Evolutionary conservation across 768 basidiomycete genomes (phyloP).

Genomic region (Arthromyces matolae): DNA sequence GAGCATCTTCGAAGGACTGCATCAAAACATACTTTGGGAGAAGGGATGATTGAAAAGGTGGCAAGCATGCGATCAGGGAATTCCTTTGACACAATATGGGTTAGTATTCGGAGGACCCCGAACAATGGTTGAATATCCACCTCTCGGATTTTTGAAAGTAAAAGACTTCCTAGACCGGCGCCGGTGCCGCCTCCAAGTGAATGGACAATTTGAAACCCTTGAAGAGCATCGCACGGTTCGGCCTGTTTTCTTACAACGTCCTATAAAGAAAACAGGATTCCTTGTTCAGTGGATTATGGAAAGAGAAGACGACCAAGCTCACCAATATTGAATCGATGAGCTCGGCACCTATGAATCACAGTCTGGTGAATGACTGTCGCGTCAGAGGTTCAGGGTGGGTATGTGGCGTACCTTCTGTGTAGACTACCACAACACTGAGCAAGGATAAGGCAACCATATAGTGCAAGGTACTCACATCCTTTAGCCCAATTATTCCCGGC

Average conservation of each 20-base stretch:
- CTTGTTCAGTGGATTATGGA: background rate
- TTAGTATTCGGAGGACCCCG: no score
- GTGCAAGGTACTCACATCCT: constrained; percentile 84
- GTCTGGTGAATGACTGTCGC: background rate
- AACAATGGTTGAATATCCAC: constrained; percentile 26
- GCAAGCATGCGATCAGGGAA: constrained; percentile 55
- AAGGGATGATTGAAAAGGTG: constrained; percentile 50
- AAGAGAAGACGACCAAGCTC: constrained; percentile 6
- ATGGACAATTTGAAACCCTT: constrained; percentile 88
- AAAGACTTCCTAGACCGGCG: constrained; percentile 76
- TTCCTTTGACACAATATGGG: constrained; percentile 30
- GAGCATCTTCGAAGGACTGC: background rate
- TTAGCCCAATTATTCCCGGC: constrained; percentile 97
- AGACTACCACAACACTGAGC: constrained; percentile 52
- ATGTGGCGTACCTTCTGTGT: constrained; percentile 70
- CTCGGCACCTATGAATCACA: constrained; percentile 85
- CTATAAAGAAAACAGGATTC: constrained; percentile 28
- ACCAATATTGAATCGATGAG: constrained; percentile 82
- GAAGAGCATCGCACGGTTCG: constrained; percentile 79
- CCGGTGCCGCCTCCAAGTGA: constrained; percentile 92
- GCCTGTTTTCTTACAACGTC: constrained; percentile 79
- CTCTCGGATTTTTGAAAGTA: constrained; percentile 81
- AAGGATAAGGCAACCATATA: no score
- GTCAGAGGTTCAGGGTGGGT: background rate
- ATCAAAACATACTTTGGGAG: constrained; percentile 38